A percentile compares a stretch with the other conserved stretches of the same genome.
These are phyloP conservation scores for Alternaria incomplexa DNA, from an alignment of 2,329 filamentous ascomycete species.

Conservation along the genomic window DNA sequence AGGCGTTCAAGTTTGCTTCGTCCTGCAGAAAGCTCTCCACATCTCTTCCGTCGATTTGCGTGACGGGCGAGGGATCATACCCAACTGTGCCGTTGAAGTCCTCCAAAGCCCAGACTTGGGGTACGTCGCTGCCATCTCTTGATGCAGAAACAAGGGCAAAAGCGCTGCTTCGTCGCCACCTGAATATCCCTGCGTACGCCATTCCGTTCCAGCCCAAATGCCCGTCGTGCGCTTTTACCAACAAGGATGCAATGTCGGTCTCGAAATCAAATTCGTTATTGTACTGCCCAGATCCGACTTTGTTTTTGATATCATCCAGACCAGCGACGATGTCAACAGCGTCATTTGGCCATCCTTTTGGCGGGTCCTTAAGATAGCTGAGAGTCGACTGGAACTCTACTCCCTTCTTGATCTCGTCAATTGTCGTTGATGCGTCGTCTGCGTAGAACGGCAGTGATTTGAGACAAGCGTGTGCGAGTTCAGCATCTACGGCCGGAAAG, in stretches of 20 bases:
- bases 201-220: slow-evolving; percentile 47
- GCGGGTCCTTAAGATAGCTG: slow-evolving; percentile 48
- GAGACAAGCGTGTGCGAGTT: slow-evolving; percentile 46
- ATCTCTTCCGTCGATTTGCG: slow-evolving; percentile 47
- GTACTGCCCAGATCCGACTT: slow-evolving; percentile 41
- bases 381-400: slow-evolving; percentile 51
- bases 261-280: slow-evolving; percentile 53
- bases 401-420: slow-evolving; percentile 43
- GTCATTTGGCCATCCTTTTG: slow-evolving; percentile 46
- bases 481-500: slow-evolving; percentile 37
- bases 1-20: slow-evolving; percentile 35
- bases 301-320: slow-evolving; percentile 43
- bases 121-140: slow-evolving; percentile 34
- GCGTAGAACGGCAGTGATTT: slow-evolving; percentile 44
- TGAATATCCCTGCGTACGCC: slow-evolving; percentile 45
- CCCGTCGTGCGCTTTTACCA: slow-evolving; percentile 44
- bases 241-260: slow-evolving; percentile 40
- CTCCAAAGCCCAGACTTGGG: slow-evolving; percentile 39
- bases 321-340: slow-evolving; percentile 48
- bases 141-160: slow-evolving; percentile 42
- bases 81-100: slow-evolving; percentile 39
- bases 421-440: slow-evolving; percentile 30
- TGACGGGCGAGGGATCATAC: slow-evolving; percentile 44
- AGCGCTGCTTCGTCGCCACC: slow-evolving; percentile 37
- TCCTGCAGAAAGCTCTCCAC: slow-evolving; percentile 43